Evolutionary conservation across 1,284 basidiomycete species (phyloP).

Genomic region (Rhizoctonia solani): DNA sequence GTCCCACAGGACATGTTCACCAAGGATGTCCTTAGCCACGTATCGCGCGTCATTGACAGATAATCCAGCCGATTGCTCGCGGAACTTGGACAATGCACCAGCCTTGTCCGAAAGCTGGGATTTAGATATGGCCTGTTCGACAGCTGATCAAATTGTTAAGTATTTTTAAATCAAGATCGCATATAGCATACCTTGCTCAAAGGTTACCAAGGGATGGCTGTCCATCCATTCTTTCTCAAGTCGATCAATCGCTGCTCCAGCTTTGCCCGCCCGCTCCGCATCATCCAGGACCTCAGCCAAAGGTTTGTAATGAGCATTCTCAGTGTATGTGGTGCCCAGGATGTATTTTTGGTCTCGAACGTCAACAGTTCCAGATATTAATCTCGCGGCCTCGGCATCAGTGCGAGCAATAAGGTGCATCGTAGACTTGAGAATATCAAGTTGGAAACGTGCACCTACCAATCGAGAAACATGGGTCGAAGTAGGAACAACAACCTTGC

Average conservation of each 20-base stretch:
- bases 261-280: slow-evolving; percentile 71
- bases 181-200: slow-evolving; percentile 68
- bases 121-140: slow-evolving; percentile 53
- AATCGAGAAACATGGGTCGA: slow-evolving; percentile 85
- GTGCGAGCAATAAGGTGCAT: slow-evolving; percentile 91
- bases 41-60: slow-evolving; percentile 75
- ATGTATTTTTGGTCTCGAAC: slow-evolving; percentile 73
- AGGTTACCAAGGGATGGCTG: slow-evolving; percentile 76
- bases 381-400: slow-evolving; percentile 87
- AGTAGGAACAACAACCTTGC: slow-evolving; percentile 89
- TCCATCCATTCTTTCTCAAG: slow-evolving; percentile 80
- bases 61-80: slow-evolving; percentile 62
- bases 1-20: slow-evolving; percentile 77
- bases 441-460: slow-evolving; percentile 82
- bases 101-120: slow-evolving; percentile 60
- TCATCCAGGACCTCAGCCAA: slow-evolving; percentile 75
- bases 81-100: slow-evolving; percentile 62
- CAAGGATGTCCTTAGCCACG: slow-evolving; percentile 74
- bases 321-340: slow-evolving; percentile 61
- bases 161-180: slow-evolving; percentile 28
- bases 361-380: slow-evolving; percentile 85
- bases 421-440: slow-evolving; percentile 83
- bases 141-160: slow-evolving; percentile 41
- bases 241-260: slow-evolving; percentile 70
- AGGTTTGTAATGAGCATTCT: slow-evolving; percentile 52